Evolutionary conservation across 2,329 filamentous ascomycete species (phyloP).

Genomic region (Cladosporium sp.): DNA sequence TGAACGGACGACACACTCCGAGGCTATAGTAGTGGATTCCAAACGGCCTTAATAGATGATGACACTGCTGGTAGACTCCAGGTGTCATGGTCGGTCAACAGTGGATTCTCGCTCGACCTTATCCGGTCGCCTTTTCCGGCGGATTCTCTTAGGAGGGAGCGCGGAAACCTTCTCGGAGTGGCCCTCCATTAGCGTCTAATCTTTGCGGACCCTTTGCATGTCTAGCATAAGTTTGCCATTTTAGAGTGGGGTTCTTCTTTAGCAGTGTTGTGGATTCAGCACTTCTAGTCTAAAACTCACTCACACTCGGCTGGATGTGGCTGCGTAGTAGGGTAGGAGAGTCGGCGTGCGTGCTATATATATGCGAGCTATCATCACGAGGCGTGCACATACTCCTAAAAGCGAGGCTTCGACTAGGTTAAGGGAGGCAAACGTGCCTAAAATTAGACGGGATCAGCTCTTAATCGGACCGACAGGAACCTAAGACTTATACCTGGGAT

Average conservation of each 20-base stretch:
- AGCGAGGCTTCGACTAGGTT: background rate
- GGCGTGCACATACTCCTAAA: background rate
- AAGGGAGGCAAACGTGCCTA: background rate
- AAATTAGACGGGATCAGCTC: background rate
- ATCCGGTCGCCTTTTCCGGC: background rate
- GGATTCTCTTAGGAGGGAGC: background rate
- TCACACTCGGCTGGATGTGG: background rate
- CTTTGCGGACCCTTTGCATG: background rate
- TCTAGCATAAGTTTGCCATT: constrained; percentile 1
- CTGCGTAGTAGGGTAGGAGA: background rate
- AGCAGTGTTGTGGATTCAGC: too few relatives aligned
- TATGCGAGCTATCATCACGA: background rate
- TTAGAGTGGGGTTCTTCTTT: background rate
- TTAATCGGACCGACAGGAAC: background rate
- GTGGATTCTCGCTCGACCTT: background rate
- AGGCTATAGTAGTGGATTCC: background rate
- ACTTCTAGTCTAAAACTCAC: background rate
- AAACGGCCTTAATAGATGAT: background rate
- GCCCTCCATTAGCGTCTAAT: background rate
- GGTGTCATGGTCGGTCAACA: background rate
- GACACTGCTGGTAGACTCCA: constrained; percentile 1
- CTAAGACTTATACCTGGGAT: background rate
- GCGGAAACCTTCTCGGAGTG: background rate
- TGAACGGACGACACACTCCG: background rate
- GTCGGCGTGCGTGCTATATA: background rate